These are phyloP conservation scores for Calonectria crousiana DNA, from an alignment of 2,329 filamentous ascomycete genomes.

Conservation along the genomic window DNA sequence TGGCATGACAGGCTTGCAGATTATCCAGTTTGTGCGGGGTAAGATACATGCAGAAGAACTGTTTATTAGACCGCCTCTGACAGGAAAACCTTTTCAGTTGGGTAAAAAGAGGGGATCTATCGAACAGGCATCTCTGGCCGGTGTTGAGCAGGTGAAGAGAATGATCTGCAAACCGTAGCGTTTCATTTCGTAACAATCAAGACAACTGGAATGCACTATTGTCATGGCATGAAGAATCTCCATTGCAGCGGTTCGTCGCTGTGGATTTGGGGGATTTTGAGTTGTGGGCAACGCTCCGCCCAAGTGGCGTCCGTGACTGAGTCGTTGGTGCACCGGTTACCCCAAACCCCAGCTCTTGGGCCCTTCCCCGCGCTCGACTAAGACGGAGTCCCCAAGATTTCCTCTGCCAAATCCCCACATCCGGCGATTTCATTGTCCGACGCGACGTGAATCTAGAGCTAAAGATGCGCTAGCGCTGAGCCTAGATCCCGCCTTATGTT, in stretches of 20 bases:
- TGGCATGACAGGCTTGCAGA: conserved; percentile 41
- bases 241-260: neutral
- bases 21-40: conserved; percentile 38
- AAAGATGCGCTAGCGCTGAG: neutral
- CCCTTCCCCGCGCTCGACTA: neutral
- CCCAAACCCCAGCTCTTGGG: neutral
- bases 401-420: neutral
- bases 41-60: conserved; percentile 44
- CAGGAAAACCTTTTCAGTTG: conserved; percentile 31
- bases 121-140: conserved; percentile 31
- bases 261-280: neutral
- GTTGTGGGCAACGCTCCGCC: neutral
- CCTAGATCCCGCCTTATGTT: conserved; percentile 14
- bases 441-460: neutral
- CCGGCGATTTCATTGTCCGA: conserved; percentile 18
- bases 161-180: conserved; percentile 23
- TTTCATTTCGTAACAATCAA: neutral
- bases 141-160: conserved; percentile 21
- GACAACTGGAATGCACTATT: neutral
- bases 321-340: neutral
- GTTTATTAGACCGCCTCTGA: conserved; percentile 36
- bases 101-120: neutral
- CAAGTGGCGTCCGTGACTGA: neutral
- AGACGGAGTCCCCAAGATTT: neutral
- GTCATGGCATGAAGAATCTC: neutral